Conservation (phyloP, 371 early-diverging fungal genomes). For the Rhizomucor pusillus region DNA sequence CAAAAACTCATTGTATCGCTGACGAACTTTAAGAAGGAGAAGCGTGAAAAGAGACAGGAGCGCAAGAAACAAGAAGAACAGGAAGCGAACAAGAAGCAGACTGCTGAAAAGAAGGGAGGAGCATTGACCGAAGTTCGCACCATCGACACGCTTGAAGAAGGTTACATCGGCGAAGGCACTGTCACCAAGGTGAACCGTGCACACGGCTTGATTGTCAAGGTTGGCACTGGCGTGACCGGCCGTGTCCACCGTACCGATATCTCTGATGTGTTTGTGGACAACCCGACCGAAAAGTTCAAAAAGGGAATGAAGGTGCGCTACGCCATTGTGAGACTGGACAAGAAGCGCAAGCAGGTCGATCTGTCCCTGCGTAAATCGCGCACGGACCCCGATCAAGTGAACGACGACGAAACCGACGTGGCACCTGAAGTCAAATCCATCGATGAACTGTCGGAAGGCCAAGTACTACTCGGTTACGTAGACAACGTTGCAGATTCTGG, state of each 20-base stretch:
- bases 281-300: conserved; percentile 46
- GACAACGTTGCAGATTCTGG: conserved; percentile 71
- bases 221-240: conserved; percentile 55
- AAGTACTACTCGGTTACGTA: conserved; percentile 74
- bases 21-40: conserved; percentile 27
- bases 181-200: conserved; percentile 54
- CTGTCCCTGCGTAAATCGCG: conserved; percentile 66
- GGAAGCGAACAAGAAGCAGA: conserved; percentile 16
- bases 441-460: conserved; percentile 48
- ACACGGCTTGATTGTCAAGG: conserved; percentile 48
- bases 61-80: conserved; percentile 27
- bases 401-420: conserved; percentile 12
- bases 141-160: conserved; percentile 54
- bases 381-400: conserved; percentile 25
- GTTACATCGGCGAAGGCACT: conserved; percentile 68
- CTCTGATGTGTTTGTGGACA: conserved; percentile 48
- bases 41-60: conserved; percentile 31
- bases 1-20: conserved; percentile 32
- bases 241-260: conserved; percentile 65
- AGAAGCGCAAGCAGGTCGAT: conserved; percentile 51
- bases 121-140: conserved; percentile 62
- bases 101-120: conserved; percentile 48
- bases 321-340: conserved; percentile 49
- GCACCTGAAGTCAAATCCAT: conserved; percentile 41
- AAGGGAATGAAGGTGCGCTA: conserved; percentile 53